Evolutionary conservation across 2,329 filamentous ascomycete species (phyloP).

Genomic region (Thelonectria rubi): DNA sequence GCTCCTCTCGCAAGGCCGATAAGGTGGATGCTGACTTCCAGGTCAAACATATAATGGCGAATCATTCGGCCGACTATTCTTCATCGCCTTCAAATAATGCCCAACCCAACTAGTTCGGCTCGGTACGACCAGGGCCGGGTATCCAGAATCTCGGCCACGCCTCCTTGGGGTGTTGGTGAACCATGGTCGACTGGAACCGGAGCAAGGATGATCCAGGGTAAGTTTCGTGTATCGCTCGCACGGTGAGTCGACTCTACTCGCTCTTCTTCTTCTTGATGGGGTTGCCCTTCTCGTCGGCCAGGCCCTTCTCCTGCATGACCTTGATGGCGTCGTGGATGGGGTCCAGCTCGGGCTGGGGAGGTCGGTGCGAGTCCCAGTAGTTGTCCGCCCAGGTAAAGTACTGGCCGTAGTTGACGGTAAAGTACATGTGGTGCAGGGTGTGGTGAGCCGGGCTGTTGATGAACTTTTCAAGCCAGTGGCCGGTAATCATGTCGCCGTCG

Average conservation of each 20-base stretch:
- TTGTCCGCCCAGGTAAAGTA: conserved; percentile 59
- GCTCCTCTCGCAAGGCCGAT: neutral
- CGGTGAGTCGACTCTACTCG: conserved; percentile 30
- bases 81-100: neutral
- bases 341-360: conserved; percentile 54
- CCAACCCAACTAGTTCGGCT: neutral
- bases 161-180: neutral
- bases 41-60: neutral
- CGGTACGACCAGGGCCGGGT: neutral
- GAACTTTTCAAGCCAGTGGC: conserved; percentile 56
- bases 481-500: conserved; percentile 59
- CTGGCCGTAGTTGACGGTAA: conserved; percentile 60
- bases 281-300: conserved; percentile 55
- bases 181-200: neutral
- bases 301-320: conserved; percentile 55
- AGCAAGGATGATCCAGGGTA: neutral
- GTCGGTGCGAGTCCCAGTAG: conserved; percentile 55
- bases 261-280: conserved; percentile 47
- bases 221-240: neutral
- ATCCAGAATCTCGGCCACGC: neutral
- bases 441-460: conserved; percentile 60
- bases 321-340: conserved; percentile 55
- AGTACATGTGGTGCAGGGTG: conserved; percentile 60
- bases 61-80: neutral
- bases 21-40: neutral